A percentile compares a stretch with the other conserved stretches of the same genome.
Conservation (phyloP, 345 rosid genomes). For the Populus alba region DNA sequence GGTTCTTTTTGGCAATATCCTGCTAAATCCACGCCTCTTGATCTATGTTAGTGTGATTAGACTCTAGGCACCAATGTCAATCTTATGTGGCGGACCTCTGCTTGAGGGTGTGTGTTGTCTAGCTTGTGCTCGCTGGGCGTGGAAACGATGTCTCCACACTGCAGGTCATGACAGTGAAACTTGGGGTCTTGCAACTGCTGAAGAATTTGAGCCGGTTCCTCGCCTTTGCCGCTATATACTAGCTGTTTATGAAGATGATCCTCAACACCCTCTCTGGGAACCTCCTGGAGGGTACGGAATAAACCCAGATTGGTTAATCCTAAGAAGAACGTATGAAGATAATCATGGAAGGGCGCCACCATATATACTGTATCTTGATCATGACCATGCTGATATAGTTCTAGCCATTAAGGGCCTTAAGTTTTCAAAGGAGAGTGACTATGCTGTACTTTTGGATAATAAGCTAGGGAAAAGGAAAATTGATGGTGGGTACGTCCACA, state of each 20-base stretch:
- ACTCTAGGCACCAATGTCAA: conserved; percentile 54
- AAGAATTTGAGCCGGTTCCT: conserved; percentile 85
- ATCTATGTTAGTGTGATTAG: conserved; percentile 9
- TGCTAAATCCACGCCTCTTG: conserved; percentile 1
- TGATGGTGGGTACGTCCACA: conserved; percentile 94
- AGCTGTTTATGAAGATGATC: conserved; percentile 92
- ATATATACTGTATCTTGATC: conserved; percentile 76
- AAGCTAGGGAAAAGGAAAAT: conserved; percentile 74
- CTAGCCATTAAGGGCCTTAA: conserved; percentile 82
- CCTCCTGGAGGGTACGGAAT: conserved; percentile 89
- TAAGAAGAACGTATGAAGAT: conserved; percentile 63
- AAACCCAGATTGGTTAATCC: conserved; percentile 61
- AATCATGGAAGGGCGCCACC: conserved; percentile 81
- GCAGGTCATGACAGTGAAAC: conserved; percentile 91
- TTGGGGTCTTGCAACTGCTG: conserved; percentile 82
- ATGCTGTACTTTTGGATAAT: conserved; percentile 76
- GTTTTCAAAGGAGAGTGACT: conserved; percentile 88
- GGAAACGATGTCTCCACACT: conserved; percentile 86
- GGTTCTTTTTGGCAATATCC: background rate
- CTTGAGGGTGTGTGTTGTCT: conserved; percentile 92
- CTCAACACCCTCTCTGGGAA: conserved; percentile 76
- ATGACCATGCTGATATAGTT: conserved; percentile 64
- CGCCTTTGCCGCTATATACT: conserved; percentile 84
- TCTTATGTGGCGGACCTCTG: conserved; percentile 77
- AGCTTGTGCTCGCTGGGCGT: conserved; percentile 97